Conservation (phyloP, 805 yeast genomes). For the Ogataea angusta region DNA sequence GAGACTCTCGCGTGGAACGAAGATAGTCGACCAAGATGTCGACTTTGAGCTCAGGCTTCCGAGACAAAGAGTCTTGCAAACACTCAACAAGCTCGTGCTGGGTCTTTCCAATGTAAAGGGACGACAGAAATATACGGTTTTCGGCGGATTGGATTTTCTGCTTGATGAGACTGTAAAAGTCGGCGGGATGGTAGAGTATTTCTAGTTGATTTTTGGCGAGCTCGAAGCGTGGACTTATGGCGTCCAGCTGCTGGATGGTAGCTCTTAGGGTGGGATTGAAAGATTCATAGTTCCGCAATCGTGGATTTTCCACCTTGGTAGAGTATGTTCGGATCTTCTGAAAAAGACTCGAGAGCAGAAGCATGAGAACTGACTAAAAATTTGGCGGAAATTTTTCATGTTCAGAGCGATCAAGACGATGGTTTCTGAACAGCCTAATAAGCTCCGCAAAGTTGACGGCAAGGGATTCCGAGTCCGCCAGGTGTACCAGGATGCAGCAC, state of each 20-base stretch:
- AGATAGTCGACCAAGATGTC: conserved; percentile 80
- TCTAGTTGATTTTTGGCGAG: conserved; percentile 54
- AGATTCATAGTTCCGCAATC: conserved; percentile 22
- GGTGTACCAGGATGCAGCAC: conserved; percentile 43
- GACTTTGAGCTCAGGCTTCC: conserved; percentile 62
- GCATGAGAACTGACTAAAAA: conserved; percentile 1
- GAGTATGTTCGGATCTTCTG: conserved; percentile 21
- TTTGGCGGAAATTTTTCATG: conserved; percentile 6
- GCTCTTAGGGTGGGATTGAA: conserved; percentile 30
- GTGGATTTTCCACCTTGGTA: conserved; percentile 27
- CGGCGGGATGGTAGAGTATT: conserved; percentile 61
- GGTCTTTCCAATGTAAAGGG: conserved; percentile 80
- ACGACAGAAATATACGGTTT: conserved; percentile 70
- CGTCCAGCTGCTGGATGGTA: conserved; percentile 48
- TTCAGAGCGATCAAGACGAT: neutral
- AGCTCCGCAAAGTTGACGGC: conserved; percentile 34
- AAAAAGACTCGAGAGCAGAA: conserved; percentile 11
- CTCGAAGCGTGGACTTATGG: conserved; percentile 65
- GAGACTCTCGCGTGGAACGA: conserved; percentile 91
- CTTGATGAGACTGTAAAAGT: conserved; percentile 68
- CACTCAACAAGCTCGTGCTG: conserved; percentile 73
- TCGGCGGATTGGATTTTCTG: conserved; percentile 60
- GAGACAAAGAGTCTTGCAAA: conserved; percentile 54
- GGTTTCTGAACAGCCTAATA: conserved; percentile 14
- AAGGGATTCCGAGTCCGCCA: conserved; percentile 47